Evolutionary conservation across 495 filamentous ascomycete species (phyloP), one percentile per base, ranked within the genome.

Genomic region (Tuber borchii): DNA sequence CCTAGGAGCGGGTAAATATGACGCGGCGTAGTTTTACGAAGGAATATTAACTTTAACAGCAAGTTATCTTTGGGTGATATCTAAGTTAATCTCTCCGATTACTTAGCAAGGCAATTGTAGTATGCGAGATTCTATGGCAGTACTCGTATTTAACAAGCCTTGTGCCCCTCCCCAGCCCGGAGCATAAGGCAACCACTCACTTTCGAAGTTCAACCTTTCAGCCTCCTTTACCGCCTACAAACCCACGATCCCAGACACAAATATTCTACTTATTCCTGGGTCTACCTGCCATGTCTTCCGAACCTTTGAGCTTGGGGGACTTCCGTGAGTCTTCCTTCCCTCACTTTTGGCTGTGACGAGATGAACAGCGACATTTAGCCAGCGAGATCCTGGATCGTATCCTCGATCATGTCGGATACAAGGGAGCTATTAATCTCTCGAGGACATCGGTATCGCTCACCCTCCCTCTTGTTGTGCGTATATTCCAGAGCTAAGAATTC

Each of bases 341-440:
- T 34, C 43, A 40, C 20, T 7, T 44, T 22, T 40, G 40, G 2
- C 69, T 5, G 20, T 16, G n/a, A 6, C 26, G 5, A 44, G 37
- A 68, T 45, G 56, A 56, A 31, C 65, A 5, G 72, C 34, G 14
- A 37, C 34, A 1, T 51, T 31, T 40, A 79, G 78, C 78, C 12
- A 46, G 72, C 34, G 78, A 79, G 42, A 72, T 79, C 56, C 73
- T 79, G 12, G 73, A 79, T 76, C 76, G 78, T 46, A 68, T 79
- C 17, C 75, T 79, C 17, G 73, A 77, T 37, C 68, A 76, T 45
- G 34, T 79, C 34, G 65, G 39, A 17, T 79, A 74, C 73, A 51
- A 75, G 48, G 78, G 75, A 44, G n/a, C 70, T 17, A 65, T 79
- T 12, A 73, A 34, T 26, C 71, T 68, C 40, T 79, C 78, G 12